Conservation (phyloP, 306 rosid genomes). For the Cicer judaicum region DNA sequence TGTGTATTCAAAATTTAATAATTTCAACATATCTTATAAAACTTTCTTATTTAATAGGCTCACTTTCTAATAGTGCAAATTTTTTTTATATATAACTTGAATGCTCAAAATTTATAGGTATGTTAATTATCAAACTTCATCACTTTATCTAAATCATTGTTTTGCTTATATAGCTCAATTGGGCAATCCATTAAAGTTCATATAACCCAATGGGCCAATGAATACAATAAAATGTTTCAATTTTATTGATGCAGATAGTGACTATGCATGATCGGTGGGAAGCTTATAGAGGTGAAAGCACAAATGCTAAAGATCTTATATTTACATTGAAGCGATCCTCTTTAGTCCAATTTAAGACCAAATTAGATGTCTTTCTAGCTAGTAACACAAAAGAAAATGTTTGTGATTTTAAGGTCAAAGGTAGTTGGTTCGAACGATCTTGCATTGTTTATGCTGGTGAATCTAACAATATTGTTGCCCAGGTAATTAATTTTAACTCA, state of each 20-base stretch:
- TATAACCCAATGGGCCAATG: no score
- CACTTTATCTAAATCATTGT: no score
- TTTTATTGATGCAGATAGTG: conserved; percentile 37
- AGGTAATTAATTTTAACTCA: conserved; percentile 37
- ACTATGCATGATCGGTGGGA: conserved; percentile 56
- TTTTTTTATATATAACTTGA: no score
- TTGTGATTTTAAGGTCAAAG: conserved; percentile 62
- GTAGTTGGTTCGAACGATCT: conserved; percentile 61
- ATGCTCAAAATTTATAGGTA: no score
- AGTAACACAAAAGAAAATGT: conserved; percentile 47
- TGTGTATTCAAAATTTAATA: no score
- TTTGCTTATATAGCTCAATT: no score
- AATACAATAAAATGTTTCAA: no score
- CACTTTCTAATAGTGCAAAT: no score
- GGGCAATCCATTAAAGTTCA: no score
- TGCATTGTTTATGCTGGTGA: conserved; percentile 62
- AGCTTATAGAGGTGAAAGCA: conserved; percentile 63
- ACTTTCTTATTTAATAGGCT: no score
- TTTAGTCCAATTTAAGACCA: conserved; percentile 45
- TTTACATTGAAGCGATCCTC: conserved; percentile 54
- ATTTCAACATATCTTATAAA: no score
- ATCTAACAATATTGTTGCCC: conserved; percentile 53
- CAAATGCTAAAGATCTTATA: conserved; percentile 38
- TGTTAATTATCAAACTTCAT: no score
- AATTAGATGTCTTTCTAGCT: conserved; percentile 58